Evolutionary conservation across 805 yeast genomes (phyloP).

Genomic region (Suhomyces sp.): DNA sequence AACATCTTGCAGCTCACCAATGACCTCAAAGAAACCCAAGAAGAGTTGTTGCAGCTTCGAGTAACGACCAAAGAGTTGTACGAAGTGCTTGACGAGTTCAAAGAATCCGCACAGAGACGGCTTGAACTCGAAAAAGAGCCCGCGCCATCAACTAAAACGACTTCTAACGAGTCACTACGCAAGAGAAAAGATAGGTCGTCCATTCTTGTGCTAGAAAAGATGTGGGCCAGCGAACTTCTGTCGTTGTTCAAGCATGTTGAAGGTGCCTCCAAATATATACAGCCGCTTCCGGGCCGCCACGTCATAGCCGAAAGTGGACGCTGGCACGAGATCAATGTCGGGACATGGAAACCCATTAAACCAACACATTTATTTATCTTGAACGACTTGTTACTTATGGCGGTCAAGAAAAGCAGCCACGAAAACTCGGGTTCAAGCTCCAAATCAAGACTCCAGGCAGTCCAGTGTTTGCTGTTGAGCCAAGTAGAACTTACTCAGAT

Average conservation of each 20-base stretch:
- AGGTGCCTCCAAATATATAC: constrained; percentile 80
- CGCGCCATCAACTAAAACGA: constrained; percentile 7
- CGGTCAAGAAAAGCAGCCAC: constrained; percentile 50
- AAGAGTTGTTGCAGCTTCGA: constrained; percentile 61
- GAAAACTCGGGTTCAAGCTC: constrained; percentile 19
- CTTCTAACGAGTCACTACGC: not conserved
- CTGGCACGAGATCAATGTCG: constrained; percentile 84
- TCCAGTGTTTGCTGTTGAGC: constrained; percentile 73
- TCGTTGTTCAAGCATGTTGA: constrained; percentile 78
- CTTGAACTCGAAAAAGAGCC: constrained; percentile 43
- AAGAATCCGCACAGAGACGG: constrained; percentile 57
- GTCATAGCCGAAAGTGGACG: constrained; percentile 73
- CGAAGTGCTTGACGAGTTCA: constrained; percentile 56
- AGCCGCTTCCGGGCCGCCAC: constrained; percentile 76
- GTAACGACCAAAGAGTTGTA: constrained; percentile 56
- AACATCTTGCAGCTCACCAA: constrained; percentile 57
- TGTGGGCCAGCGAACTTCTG: constrained; percentile 76
- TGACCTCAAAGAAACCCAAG: constrained; percentile 61
- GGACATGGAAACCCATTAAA: constrained; percentile 77
- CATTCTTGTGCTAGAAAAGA: constrained; percentile 66
- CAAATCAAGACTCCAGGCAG: constrained; percentile 55
- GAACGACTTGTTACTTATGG: constrained; percentile 74
- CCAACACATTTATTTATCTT: constrained; percentile 73
- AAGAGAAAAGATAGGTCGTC: constrained; percentile 60
- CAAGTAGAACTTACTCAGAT: constrained; percentile 52